Evolutionary conservation across 2,329 filamentous ascomycete genomes (phyloP).

Genomic region (Talaromyces marneffei): DNA sequence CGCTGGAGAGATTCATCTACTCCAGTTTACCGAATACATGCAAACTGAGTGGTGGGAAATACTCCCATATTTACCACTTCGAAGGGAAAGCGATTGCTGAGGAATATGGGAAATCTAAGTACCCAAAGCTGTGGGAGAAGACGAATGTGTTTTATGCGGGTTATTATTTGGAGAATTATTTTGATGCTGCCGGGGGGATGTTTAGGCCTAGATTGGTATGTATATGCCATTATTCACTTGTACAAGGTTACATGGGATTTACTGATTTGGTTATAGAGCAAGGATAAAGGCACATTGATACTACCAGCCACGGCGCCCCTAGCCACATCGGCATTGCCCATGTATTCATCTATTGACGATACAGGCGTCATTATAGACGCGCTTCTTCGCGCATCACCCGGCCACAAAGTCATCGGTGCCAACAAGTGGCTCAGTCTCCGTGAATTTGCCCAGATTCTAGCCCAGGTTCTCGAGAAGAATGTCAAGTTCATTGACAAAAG

Average conservation of each 20-base stretch:
- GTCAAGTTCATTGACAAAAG: neutral
- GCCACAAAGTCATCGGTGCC: neutral
- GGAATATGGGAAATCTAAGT: slow-evolving; percentile 35
- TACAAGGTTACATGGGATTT: neutral
- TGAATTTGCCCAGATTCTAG: neutral
- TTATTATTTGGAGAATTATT: slow-evolving; percentile 1
- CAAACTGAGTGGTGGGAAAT: slow-evolving; percentile 41
- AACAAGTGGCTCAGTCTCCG: neutral
- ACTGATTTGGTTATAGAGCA: neutral
- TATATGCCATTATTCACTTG: neutral
- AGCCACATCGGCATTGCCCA: neutral
- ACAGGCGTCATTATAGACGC: neutral
- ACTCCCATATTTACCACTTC: slow-evolving; percentile 40
- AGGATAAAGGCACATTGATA: neutral
- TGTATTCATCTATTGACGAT: neutral
- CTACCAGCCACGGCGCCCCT: neutral
- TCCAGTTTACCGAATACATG: slow-evolving; percentile 46
- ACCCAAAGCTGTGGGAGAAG: slow-evolving; percentile 30
- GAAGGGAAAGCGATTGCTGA: slow-evolving; percentile 47
- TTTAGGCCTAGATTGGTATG: slow-evolving; percentile 2
- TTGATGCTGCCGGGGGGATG: neutral
- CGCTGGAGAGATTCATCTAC: slow-evolving; percentile 43
- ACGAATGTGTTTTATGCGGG: neutral
- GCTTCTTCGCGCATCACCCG: neutral
- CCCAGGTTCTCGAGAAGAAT: neutral